Percentiles rank a stretch among this genome's conserved stretches.
Conservation (phyloP, 495 filamentous ascomycete species). For the Jackrogersella multiformis region DNA sequence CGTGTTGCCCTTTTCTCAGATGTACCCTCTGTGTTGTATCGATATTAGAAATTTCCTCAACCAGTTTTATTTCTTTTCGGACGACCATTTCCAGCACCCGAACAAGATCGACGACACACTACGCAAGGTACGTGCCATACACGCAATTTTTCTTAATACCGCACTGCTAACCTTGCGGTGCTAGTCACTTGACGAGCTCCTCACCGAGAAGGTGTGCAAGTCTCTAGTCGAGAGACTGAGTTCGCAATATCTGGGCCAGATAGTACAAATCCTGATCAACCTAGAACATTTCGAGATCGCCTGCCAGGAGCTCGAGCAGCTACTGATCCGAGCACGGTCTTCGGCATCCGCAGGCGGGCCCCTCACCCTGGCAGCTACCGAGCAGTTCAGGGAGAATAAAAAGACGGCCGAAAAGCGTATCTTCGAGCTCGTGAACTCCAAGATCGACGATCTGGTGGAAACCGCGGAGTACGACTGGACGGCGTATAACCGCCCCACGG, state of each 20-base stretch:
- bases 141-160: not conserved
- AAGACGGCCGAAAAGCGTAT: constrained; percentile 97
- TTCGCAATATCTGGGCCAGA: constrained; percentile 94
- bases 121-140: constrained; percentile 63
- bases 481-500: constrained; percentile 66
- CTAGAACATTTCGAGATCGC: constrained; percentile 95
- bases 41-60: constrained; percentile 96
- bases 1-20: constrained; percentile 95
- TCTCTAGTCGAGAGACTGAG: constrained; percentile 86
- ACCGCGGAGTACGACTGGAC: constrained; percentile 98
- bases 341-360: constrained; percentile 78
- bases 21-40: constrained; percentile 98
- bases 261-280: constrained; percentile 98
- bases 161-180: constrained; percentile 25
- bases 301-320: constrained; percentile 83
- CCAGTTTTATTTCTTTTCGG: constrained; percentile 94
- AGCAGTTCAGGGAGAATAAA: constrained; percentile 86
- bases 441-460: constrained; percentile 97
- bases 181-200: constrained; percentile 81
- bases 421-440: constrained; percentile 97
- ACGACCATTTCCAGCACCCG: constrained; percentile 90
- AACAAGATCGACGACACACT: constrained; percentile 89
- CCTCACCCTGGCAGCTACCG: constrained; percentile 80
- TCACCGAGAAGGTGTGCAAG: constrained; percentile 89
- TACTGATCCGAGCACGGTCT: constrained; percentile 82